These are phyloP conservation scores for Coniella vitis DNA, from an alignment of 2,329 filamentous ascomycete genomes.

Conservation along the genomic window DNA sequence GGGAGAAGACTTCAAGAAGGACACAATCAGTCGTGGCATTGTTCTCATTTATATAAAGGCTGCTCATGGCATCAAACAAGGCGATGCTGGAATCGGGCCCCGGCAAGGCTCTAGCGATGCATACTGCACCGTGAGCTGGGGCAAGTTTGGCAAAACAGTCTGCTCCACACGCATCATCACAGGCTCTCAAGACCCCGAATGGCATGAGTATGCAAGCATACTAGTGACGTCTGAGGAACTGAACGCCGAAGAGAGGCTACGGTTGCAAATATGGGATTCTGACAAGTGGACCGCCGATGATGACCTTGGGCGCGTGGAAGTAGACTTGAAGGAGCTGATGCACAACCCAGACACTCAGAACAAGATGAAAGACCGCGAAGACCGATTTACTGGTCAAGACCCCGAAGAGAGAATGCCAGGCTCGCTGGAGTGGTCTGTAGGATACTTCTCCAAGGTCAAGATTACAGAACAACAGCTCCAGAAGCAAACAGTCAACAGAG, in stretches of 20 bases:
- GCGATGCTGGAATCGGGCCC: conserved; percentile 56
- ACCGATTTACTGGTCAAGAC: conserved; percentile 60
- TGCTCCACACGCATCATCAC: conserved; percentile 60
- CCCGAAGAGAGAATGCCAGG: conserved; percentile 63
- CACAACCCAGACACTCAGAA: conserved; percentile 50
- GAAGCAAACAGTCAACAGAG: conserved; percentile 51
- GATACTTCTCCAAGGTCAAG: conserved; percentile 62
- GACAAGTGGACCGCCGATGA: conserved; percentile 68
- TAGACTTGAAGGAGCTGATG: conserved; percentile 61
- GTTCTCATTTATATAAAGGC: conserved; percentile 59
- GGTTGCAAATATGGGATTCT: conserved; percentile 69
- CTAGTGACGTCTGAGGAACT: conserved; percentile 64
- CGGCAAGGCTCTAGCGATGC: conserved; percentile 60
- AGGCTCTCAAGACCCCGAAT: conserved; percentile 59
- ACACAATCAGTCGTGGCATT: conserved; percentile 58
- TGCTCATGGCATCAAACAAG: conserved; percentile 65
- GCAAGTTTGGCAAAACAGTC: conserved; percentile 67
- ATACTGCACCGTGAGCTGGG: conserved; percentile 68
- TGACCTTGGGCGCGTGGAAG: conserved; percentile 65
- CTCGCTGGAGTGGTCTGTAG: conserved; percentile 61
- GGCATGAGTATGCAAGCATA: conserved; percentile 65
- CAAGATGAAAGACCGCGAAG: conserved; percentile 54
- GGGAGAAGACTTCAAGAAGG: conserved; percentile 73
- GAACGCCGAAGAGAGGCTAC: conserved; percentile 62
- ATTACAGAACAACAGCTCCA: conserved; percentile 56